Base-by-base conservation (phyloP, 202 grass and related monocot genomes). In the Panicum virgatum region DNA sequence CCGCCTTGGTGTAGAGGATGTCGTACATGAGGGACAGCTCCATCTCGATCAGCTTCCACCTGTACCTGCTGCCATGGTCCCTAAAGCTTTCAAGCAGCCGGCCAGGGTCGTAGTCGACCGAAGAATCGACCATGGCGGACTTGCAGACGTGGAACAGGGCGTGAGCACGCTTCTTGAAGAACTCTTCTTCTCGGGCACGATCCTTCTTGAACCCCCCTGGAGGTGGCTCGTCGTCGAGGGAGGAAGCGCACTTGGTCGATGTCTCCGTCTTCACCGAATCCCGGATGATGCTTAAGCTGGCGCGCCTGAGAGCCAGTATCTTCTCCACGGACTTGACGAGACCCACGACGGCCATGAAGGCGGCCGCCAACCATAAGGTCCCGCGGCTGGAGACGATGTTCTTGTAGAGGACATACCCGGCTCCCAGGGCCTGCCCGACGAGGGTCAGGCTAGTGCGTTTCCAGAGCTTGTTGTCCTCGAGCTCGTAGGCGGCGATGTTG, bases 1-100 rank as follows among this genome's bases (percentile, higher is more conserved):
- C 5, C 4, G 76, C 63, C 76, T 87, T 92, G n/a, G 84, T 84
- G 40, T 89, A 76, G 1, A 89, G 76, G 12, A 89, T 44, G 9
- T 89, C 84, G 1, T 89, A 87, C 64, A 87, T 50, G 10, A 93
- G 79, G 29, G 86, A 86, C 0, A 86, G 71, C 75, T 93, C 91
- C 23, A 86, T 65, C 65, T 86, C 80, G 36, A 87, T 57, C 45
- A 87, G 22, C 32, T 3, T 78, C 69, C 65, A 90, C 42, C 26
- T 25, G 30, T 71, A 86, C 47, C 1, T 4, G 16, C 20, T 3
- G 7, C 44, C 36, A 12, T 42, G 37, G 1, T 43, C 3, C 32
- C 7, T 0, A 25, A 66, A 66, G 64, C 20, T 37, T 23, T 66
- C 12, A 42, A 66, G 19, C 19, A 42, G 0, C 19, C 37, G 64